A percentile compares a stretch with the other conserved stretches of the same genome.
Evolutionary conservation across 331 rosid species (phyloP).

Genomic region (Malus hybrid): DNA sequence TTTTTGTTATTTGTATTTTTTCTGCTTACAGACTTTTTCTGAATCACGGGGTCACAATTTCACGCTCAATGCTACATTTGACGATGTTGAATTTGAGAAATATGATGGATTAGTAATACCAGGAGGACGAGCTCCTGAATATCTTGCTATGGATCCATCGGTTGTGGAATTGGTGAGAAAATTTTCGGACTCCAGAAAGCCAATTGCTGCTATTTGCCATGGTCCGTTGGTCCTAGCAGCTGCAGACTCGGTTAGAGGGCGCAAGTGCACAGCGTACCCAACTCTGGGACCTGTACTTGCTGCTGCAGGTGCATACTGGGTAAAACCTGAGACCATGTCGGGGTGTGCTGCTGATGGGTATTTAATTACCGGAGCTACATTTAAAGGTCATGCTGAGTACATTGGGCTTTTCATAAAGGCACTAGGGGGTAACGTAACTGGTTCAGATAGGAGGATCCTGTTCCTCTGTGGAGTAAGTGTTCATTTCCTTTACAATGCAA

Average conservation of each 20-base stretch:
- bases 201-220: constrained; percentile 71
- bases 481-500: background rate
- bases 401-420: constrained; percentile 59
- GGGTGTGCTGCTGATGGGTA: constrained; percentile 64
- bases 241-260: constrained; percentile 54
- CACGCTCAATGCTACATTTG: constrained; percentile 63
- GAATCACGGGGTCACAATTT: constrained; percentile 80
- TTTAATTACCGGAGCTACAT: constrained; percentile 50
- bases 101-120: constrained; percentile 80
- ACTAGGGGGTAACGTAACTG: constrained; percentile 66
- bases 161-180: constrained; percentile 47
- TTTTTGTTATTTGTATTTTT: background rate
- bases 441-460: constrained; percentile 51
- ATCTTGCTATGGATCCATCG: constrained; percentile 52
- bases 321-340: constrained; percentile 56
- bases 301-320: constrained; percentile 85
- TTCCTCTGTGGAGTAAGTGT: constrained; percentile 83
- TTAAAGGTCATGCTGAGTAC: constrained; percentile 50
- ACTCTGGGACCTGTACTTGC: constrained; percentile 42
- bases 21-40: constrained; percentile 38
- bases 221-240: constrained; percentile 83
- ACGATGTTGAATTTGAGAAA: constrained; percentile 40
- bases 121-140: constrained; percentile 91
- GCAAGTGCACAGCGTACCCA: constrained; percentile 57
- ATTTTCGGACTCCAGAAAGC: constrained; percentile 46